These are phyloP conservation scores for Sicyos edulis DNA, from an alignment of 306 rosid species.

Conservation along the genomic window DNA sequence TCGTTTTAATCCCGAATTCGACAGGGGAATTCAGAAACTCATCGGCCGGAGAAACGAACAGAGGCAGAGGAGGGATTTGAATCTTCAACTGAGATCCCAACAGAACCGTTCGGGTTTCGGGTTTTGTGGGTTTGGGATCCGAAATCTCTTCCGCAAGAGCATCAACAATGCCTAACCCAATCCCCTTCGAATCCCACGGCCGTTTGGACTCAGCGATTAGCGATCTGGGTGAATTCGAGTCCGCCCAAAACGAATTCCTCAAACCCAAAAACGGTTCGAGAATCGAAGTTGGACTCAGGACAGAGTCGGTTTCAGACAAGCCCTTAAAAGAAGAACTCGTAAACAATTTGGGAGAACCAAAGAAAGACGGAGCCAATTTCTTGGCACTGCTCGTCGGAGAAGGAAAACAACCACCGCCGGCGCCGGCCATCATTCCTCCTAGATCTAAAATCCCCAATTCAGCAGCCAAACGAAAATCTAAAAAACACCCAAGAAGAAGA, in stretches of 20 bases:
- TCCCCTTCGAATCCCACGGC: constrained; percentile 52
- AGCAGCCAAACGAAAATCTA: background rate
- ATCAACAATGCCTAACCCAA: constrained; percentile 79
- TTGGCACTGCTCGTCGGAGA: constrained; percentile 40
- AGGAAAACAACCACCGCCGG: constrained; percentile 33
- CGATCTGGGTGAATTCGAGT: constrained; percentile 43
- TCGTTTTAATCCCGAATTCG: constrained; percentile 31
- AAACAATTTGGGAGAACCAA: constrained; percentile 53
- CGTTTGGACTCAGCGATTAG: constrained; percentile 41
- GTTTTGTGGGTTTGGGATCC: constrained; percentile 28
- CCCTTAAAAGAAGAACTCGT: constrained; percentile 41
- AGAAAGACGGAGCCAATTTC: constrained; percentile 40
- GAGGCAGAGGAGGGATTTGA: constrained; percentile 46
- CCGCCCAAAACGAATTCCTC: constrained; percentile 54
- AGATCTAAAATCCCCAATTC: constrained; percentile 22
- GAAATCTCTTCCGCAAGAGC: constrained; percentile 48
- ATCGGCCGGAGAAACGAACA: constrained; percentile 22
- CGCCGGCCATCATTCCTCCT: constrained; percentile 41
- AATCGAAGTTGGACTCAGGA: constrained; percentile 74
- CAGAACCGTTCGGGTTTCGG: constrained; percentile 49
- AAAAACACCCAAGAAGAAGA: background rate
- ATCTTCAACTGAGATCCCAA: constrained; percentile 82
- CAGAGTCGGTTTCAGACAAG: constrained; percentile 48
- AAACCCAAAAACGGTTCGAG: constrained; percentile 57
- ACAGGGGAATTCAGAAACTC: constrained; percentile 33